phyloP scores from a whole-genome alignment of 2,329 filamentous ascomycete species.

The Aspergillus neoniger region DNA sequence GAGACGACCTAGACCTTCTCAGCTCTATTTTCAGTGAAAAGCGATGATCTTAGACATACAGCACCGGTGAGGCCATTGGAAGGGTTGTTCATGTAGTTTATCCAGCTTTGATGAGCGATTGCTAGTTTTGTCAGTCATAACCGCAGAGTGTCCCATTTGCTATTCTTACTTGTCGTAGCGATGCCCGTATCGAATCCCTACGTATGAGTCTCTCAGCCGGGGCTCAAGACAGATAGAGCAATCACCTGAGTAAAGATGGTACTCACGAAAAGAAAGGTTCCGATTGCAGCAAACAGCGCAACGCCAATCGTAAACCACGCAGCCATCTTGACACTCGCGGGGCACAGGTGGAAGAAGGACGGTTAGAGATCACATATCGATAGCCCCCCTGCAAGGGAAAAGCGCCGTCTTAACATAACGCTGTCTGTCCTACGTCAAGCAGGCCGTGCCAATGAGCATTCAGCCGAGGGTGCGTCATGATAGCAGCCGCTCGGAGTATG shows the following conservation, averaged over 20 bases:
- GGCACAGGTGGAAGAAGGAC: neutral
- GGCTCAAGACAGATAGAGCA: too few relatives aligned
- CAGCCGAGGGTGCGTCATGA: constrained; percentile 12
- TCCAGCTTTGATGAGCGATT: constrained; percentile 62
- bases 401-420: neutral
- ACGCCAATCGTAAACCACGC: constrained; percentile 53
- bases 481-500: constrained; percentile 28
- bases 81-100: constrained; percentile 60
- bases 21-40: neutral
- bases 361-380: neutral
- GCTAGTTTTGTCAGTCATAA: constrained; percentile 35
- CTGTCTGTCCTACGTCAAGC: neutral
- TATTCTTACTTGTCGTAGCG: constrained; percentile 56
- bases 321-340: constrained; percentile 32
- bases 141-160: neutral
- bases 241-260: neutral
- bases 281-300: constrained; percentile 60
- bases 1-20: constrained; percentile 50
- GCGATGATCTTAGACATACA: constrained; percentile 33
- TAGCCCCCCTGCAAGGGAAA: neutral
- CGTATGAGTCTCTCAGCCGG: constrained; percentile 10
- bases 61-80: constrained; percentile 58
- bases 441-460: constrained; percentile 4
- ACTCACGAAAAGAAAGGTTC: constrained; percentile 60
- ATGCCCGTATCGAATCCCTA: constrained; percentile 63